These are phyloP conservation scores for Penicillium nucicola DNA, from an alignment of 495 filamentous ascomycete species.

Conservation along the genomic window DNA sequence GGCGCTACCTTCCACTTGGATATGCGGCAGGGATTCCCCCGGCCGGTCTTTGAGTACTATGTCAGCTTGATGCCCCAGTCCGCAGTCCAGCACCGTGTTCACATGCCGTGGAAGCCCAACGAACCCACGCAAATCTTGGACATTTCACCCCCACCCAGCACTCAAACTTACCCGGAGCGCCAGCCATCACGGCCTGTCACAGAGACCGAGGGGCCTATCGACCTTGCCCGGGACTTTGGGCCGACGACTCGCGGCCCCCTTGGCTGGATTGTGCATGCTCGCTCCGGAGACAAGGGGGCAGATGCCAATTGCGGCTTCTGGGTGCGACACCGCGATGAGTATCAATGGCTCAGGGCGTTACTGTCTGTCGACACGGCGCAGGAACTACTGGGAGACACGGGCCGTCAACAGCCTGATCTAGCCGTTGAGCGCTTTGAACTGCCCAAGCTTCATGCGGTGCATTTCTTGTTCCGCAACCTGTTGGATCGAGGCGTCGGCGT, in stretches of 20 bases:
- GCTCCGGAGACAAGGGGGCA: slow-evolving; percentile 52
- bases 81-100: slow-evolving; percentile 34
- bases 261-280: slow-evolving; percentile 45
- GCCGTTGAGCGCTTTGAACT: slow-evolving; percentile 53
- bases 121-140: slow-evolving; percentile 18
- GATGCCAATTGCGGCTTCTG: slow-evolving; percentile 55
- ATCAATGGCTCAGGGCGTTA: slow-evolving; percentile 47
- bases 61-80: slow-evolving; percentile 39
- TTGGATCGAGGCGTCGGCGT: slow-evolving; percentile 53
- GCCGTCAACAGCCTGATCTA: slow-evolving; percentile 31
- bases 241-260: slow-evolving; percentile 40
- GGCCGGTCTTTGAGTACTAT: slow-evolving; percentile 40
- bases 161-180: slow-evolving; percentile 29
- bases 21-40: slow-evolving; percentile 35
- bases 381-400: slow-evolving; percentile 39
- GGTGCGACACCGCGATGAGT: slow-evolving; percentile 47
- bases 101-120: slow-evolving; percentile 37
- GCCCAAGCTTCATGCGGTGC: slow-evolving; percentile 39
- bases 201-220: slow-evolving; percentile 7
- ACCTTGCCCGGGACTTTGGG: slow-evolving; percentile 31
- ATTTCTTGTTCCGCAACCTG: slow-evolving; percentile 54
- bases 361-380: slow-evolving; percentile 37
- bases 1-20: slow-evolving; percentile 43
- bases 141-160: slow-evolving; percentile 32
- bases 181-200: slow-evolving; percentile 27